phyloP scores from a whole-genome alignment of 495 filamentous ascomycete species.

The Trichoderma gamsii region DNA sequence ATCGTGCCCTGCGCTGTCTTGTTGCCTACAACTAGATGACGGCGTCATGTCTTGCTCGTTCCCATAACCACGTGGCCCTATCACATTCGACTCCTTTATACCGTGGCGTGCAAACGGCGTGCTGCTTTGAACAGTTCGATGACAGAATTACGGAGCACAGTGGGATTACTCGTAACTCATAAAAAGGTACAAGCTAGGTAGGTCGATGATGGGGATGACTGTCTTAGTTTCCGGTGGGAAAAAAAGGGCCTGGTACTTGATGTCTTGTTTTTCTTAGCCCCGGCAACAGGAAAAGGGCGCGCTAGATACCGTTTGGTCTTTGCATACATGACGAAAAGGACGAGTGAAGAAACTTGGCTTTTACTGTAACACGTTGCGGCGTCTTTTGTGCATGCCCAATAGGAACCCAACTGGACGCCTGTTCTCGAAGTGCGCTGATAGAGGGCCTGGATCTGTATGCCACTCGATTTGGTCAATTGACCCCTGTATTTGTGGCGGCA shows the following conservation, averaged over 20 bases:
- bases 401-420: not conserved
- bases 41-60: not conserved
- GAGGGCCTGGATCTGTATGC: not conserved
- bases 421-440: not conserved
- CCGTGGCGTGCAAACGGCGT: not conserved
- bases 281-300: slow-evolving; percentile 12
- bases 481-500: not conserved
- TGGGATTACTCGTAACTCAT: not conserved
- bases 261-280: not conserved
- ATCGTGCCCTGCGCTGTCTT: not conserved
- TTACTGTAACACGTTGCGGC: not conserved
- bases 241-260: not conserved
- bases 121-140: not conserved
- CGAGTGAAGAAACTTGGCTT: not conserved
- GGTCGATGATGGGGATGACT: not conserved
- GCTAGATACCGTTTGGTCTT: not conserved
- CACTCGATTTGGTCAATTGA: slow-evolving; percentile 7
- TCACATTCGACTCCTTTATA: not conserved
- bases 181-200: not conserved
- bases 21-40: not conserved
- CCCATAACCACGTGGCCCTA: not conserved
- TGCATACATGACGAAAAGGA: not conserved
- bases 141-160: not conserved
- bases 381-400: not conserved
- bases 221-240: slow-evolving; percentile 13